Percentiles rank a stretch among this genome's conserved stretches.
phyloP scores from a whole-genome alignment of 495 filamentous ascomycete genomes.

The Hyphodiscus hymeniophilus region DNA sequence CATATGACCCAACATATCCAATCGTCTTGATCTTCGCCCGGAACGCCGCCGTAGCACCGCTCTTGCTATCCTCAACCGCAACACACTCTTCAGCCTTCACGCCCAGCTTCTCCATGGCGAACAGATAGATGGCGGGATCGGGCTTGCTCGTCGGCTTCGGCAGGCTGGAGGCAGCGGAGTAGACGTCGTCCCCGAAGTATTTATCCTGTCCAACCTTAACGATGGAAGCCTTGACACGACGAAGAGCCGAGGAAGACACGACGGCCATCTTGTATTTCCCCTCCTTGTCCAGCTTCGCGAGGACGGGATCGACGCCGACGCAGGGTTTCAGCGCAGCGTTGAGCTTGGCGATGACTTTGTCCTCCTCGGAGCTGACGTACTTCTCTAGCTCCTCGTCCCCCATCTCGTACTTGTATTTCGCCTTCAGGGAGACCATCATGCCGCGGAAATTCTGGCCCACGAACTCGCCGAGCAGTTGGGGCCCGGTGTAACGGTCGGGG shows the following conservation, averaged over 20 bases:
- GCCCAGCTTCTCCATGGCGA: constrained; percentile 67
- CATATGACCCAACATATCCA: constrained; percentile 82
- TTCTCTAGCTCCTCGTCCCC: constrained; percentile 56
- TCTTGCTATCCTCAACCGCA: constrained; percentile 86
- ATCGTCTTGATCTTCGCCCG: constrained; percentile 77
- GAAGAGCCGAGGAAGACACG: constrained; percentile 70
- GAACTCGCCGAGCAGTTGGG: constrained; percentile 74
- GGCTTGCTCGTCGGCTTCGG: constrained; percentile 79
- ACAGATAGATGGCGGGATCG: constrained; percentile 85
- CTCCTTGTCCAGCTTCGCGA: constrained; percentile 47
- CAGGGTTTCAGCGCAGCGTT: constrained; percentile 55
- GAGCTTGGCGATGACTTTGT: constrained; percentile 77
- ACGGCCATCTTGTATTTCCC: constrained; percentile 73
- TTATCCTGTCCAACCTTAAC: constrained; percentile 73
- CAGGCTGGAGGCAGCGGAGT: constrained; percentile 76
- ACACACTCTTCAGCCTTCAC: constrained; percentile 70
- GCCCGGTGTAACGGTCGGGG: constrained; percentile 68
- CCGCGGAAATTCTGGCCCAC: constrained; percentile 96
- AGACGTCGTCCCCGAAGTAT: constrained; percentile 75
- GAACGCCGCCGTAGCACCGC: constrained; percentile 70
- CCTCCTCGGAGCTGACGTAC: constrained; percentile 75
- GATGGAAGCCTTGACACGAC: constrained; percentile 70
- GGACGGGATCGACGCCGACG: constrained; percentile 57
- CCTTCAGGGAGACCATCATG: constrained; percentile 70
- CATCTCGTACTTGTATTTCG: constrained; percentile 69